phyloP scores from a whole-genome alignment of 2,329 filamentous ascomycete genomes.

The Trichoderma sp. region DNA sequence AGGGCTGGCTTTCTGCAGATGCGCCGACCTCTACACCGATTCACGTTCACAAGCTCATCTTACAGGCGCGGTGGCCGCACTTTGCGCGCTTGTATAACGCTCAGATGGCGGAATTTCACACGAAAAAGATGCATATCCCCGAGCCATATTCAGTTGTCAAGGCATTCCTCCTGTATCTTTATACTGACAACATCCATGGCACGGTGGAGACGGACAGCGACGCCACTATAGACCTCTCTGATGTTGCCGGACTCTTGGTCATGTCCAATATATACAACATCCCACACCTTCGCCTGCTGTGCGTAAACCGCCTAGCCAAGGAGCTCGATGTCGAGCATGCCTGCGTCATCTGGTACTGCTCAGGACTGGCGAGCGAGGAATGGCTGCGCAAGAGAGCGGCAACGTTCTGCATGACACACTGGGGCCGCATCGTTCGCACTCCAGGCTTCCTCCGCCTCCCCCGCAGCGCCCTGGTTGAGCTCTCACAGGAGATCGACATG shows the following conservation, averaged over 20 bases:
- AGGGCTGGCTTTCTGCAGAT: constrained; percentile 62
- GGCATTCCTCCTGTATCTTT: constrained; percentile 93
- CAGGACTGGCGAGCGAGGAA: constrained; percentile 84
- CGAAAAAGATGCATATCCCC: constrained; percentile 95
- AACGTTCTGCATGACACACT: constrained; percentile 86
- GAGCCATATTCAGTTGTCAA: constrained; percentile 94
- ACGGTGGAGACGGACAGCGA: constrained; percentile 57
- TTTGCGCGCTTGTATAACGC: constrained; percentile 89
- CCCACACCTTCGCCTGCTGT: constrained; percentile 85
- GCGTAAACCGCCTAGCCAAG: constrained; percentile 83
- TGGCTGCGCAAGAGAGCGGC: constrained; percentile 91
- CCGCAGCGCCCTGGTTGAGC: constrained; percentile 77
- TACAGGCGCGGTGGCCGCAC: constrained; percentile 95
- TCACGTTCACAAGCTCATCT: constrained; percentile 90
- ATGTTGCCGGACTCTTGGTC: constrained; percentile 91
- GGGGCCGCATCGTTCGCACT: constrained; percentile 91
- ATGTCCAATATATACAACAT: constrained; percentile 99
- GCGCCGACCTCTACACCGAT: constrained; percentile 77
- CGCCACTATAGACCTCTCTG: constrained; percentile 75
- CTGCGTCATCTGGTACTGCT: constrained; percentile 94
- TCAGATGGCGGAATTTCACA: constrained; percentile 97
- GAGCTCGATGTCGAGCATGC: constrained; percentile 95
- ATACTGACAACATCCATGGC: constrained; percentile 84
- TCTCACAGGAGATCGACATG: constrained; percentile 90
- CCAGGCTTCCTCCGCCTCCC: constrained; percentile 81